These are phyloP conservation scores for Verticillium nubilum DNA, from an alignment of 2,329 filamentous ascomycete genomes.

Conservation along the genomic window DNA sequence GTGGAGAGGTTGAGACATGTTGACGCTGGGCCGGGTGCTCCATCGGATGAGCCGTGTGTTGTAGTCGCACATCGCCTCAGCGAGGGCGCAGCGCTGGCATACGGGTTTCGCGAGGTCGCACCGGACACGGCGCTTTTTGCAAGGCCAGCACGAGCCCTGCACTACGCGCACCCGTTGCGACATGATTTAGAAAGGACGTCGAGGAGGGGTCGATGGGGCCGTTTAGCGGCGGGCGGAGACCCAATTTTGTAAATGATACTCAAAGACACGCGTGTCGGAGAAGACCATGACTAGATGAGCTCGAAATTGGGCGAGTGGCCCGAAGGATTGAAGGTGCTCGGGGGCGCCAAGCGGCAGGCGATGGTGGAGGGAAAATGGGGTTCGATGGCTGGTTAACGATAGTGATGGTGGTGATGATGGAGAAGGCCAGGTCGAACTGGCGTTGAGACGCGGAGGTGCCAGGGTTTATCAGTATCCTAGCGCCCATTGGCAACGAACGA, in stretches of 20 bases:
- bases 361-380: not conserved
- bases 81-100: slow-evolving; percentile 27
- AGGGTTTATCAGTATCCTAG: not conserved
- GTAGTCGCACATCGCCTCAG: slow-evolving; percentile 23
- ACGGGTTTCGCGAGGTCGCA: slow-evolving; percentile 31
- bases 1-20: slow-evolving; percentile 19
- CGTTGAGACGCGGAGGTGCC: not conserved
- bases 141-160: slow-evolving; percentile 38
- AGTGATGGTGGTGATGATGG: not conserved
- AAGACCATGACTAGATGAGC: not conserved
- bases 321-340: not conserved
- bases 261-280: slow-evolving; percentile 1
- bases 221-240: slow-evolving; percentile 1
- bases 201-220: not conserved
- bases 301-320: not conserved
- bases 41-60: slow-evolving; percentile 34
- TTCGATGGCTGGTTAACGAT: not conserved
- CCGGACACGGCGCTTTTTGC: slow-evolving; percentile 37
- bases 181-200: not conserved
- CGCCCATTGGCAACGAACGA: too few relatives aligned
- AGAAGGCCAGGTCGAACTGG: not conserved
- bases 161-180: slow-evolving; percentile 16
- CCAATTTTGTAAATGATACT: slow-evolving; percentile 2
- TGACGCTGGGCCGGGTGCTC: slow-evolving; percentile 29
- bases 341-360: not conserved